Percentiles rank a stretch among this genome's conserved stretches.
Evolutionary conservation across 1,284 basidiomycete species (phyloP).

Genomic region (Puccinia polysora): DNA sequence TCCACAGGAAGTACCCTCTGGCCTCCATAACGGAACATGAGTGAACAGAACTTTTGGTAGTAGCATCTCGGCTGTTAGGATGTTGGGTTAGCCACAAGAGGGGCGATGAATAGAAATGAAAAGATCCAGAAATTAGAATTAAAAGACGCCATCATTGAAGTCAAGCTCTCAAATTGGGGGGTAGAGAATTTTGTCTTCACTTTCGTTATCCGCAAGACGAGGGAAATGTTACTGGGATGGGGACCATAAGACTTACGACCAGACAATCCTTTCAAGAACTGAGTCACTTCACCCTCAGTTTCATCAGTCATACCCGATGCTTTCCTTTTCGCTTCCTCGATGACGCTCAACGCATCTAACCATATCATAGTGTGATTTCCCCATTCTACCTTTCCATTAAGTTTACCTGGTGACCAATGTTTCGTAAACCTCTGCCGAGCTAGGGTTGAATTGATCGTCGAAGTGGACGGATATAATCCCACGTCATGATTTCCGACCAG

Average conservation of each 20-base stretch:
- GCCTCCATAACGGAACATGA: slow-evolving; percentile 74
- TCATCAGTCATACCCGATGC: slow-evolving; percentile 58
- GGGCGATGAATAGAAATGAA: slow-evolving; percentile 16
- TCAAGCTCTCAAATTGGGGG: too few relatives aligned
- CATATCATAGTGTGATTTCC: slow-evolving; percentile 70
- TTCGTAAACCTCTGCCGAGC: slow-evolving; percentile 49
- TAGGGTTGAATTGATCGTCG: slow-evolving; percentile 33
- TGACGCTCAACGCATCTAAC: slow-evolving; percentile 68
- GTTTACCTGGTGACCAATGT: slow-evolving; percentile 51
- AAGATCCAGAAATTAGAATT: slow-evolving; percentile 43
- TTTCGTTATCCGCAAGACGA: too few relatives aligned
- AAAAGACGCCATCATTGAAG: slow-evolving; percentile 58
- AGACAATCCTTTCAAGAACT: slow-evolving; percentile 47
- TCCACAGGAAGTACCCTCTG: slow-evolving; percentile 68
- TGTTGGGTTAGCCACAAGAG: slow-evolving; percentile 26
- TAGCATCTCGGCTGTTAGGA: slow-evolving; percentile 10
- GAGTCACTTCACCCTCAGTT: slow-evolving; percentile 57
- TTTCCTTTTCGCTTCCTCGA: slow-evolving; percentile 70
- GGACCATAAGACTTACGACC: slow-evolving; percentile 43
- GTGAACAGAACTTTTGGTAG: slow-evolving; percentile 65
- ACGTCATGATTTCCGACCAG: slow-evolving; percentile 84
- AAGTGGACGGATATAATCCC: slow-evolving; percentile 57
- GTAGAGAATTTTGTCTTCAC: too few relatives aligned
- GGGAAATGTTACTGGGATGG: too few relatives aligned
- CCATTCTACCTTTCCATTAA: slow-evolving; percentile 68